Percentiles rank a stretch among this genome's conserved stretches.
Conservation (phyloP, 2,329 filamentous ascomycete genomes). For the Blastomyces emzantsi region DNA sequence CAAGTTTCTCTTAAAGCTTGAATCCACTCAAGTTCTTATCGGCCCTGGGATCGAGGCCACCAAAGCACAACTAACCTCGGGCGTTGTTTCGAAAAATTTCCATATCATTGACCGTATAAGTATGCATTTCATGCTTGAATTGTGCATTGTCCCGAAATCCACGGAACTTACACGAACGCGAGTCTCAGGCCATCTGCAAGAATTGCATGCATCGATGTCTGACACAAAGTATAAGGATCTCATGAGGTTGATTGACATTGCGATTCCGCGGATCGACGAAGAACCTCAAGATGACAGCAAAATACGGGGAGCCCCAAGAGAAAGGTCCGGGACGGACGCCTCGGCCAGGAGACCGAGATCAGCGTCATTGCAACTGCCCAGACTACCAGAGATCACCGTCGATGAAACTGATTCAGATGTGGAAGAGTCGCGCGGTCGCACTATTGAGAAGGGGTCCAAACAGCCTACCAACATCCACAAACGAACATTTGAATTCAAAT, state of each 20-base stretch:
- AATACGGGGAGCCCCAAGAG: slow-evolving; percentile 26
- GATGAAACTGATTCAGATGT: slow-evolving; percentile 55
- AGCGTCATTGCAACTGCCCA: slow-evolving; percentile 62
- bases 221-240: slow-evolving; percentile 95
- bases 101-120: slow-evolving; percentile 97
- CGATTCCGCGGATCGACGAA: slow-evolving; percentile 71
- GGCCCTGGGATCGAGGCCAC: slow-evolving; percentile 88
- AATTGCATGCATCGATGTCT: slow-evolving; percentile 83
- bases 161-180: slow-evolving; percentile 87
- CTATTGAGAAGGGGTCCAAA: slow-evolving; percentile 26
- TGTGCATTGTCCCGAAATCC: slow-evolving; percentile 92
- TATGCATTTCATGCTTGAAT: slow-evolving; percentile 91
- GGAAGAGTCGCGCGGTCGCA: slow-evolving; percentile 39
- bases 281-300: slow-evolving; percentile 32
- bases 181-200: slow-evolving; percentile 82
- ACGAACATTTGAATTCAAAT: slow-evolving; percentile 90
- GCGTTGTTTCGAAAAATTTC: slow-evolving; percentile 59
- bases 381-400: slow-evolving; percentile 65
- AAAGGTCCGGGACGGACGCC: slow-evolving; percentile 31
- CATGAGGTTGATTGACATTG: slow-evolving; percentile 93
- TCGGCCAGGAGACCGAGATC: slow-evolving; percentile 46
- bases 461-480: slow-evolving; percentile 67
- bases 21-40: slow-evolving; percentile 91
- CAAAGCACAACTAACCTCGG: slow-evolving; percentile 65
- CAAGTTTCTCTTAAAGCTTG: slow-evolving; percentile 84